Evolutionary conservation across 805 yeast species (phyloP), one percentile per base, ranked within the genome.

Genomic region (Candida hungchunana): DNA sequence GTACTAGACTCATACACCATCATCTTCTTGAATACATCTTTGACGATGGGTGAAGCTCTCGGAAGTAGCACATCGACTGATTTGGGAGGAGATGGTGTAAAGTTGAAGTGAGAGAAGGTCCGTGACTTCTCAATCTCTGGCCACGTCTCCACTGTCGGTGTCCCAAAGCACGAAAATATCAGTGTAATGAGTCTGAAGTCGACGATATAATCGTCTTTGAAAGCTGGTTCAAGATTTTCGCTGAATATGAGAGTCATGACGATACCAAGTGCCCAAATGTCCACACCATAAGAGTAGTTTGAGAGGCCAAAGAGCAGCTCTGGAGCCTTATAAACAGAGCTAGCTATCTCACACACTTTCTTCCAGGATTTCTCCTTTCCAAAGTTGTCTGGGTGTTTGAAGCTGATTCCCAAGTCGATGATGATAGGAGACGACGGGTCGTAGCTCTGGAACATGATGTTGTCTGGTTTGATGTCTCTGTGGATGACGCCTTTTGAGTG

Each of bases 401-500:
- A 68, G 14, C 63, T 53, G 17, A 64, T 65, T 0, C 73, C 74
- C 37, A 67, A 58, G 39, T 67, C 73, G 13, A 62, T 62, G n/a
- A 67, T 52, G 3, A 63, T 53, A 1, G 70, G 67, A 5, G 41
- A 31, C 3, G 50, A 18, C 5, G 35, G 39, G 9, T 50, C 48
- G n/a, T 36, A 34, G 5, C 50, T 50, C 34, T 55, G 62, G 41
- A 81, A 77, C 52, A 86, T 58, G 36, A 85, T 75, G 53, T 85
- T 85, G 32, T 80, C 86, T 1, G 93, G 88, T 57, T 93, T 93
- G 46, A 90, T 78, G 60, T 90, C 98, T 52, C 98, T 73, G 61
- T 90, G 98, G 29, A 90, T 85, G 19, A 90, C 80, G 6, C 82
- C 86, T 34, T 77, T 67, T 7, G 68, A 58, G 54, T 93, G 97